Percentiles rank a stretch among this genome's conserved stretches.
Conservation (phyloP, 1,284 basidiomycete species). For the Cutaneotrichosporon cutaneum region DNA sequence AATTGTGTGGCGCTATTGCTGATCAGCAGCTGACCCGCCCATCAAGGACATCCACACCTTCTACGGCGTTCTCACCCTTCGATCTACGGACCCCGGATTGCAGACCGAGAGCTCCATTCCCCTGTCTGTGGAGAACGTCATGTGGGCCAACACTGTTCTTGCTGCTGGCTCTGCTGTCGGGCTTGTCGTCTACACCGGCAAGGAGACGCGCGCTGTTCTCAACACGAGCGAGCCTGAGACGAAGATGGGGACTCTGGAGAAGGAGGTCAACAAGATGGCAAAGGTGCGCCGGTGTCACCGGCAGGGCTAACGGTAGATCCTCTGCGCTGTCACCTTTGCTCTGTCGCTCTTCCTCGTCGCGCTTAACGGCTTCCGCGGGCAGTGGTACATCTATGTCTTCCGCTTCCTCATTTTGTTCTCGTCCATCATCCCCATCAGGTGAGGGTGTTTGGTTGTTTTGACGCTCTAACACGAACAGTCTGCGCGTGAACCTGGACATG, state of each 20-base stretch:
- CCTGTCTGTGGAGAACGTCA: constrained; percentile 85
- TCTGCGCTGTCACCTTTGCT: constrained; percentile 89
- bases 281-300: constrained; percentile 62
- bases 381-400: constrained; percentile 95
- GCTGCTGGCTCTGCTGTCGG: constrained; percentile 93
- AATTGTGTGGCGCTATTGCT: not conserved
- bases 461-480: constrained; percentile 56
- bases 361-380: constrained; percentile 90
- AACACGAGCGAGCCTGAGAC: constrained; percentile 97
- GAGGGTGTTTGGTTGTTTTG: constrained; percentile 36
- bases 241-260: constrained; percentile 86
- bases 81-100: constrained; percentile 55
- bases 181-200: constrained; percentile 89
- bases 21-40: constrained; percentile 74
- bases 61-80: constrained; percentile 84
- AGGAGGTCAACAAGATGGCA: constrained; percentile 92
- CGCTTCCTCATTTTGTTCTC: constrained; percentile 97
- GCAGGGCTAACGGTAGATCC: constrained; percentile 61
- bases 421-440: constrained; percentile 99
- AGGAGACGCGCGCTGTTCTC: constrained; percentile 97
- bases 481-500: constrained; percentile 99
- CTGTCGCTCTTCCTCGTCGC: constrained; percentile 90
- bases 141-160: constrained; percentile 97
- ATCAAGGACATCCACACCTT: constrained; percentile 97
- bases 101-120: constrained; percentile 68